Evolutionary conservation across 495 filamentous ascomycete species (phyloP), one percentile per base, ranked within the genome.

Genomic region (Podospora australis): DNA sequence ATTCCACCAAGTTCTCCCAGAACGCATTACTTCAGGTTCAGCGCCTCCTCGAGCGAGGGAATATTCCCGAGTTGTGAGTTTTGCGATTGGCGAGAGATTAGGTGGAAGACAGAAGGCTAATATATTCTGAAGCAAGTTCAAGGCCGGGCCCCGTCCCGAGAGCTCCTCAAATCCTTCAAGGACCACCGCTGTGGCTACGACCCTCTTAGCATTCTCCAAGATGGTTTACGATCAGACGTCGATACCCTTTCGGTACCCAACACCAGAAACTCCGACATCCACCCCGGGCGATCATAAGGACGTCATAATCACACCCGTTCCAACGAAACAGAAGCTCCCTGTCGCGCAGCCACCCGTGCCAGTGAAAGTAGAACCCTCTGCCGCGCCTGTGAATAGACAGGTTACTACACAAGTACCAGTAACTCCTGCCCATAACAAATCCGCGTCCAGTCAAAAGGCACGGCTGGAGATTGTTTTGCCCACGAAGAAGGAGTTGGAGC

Each of bases 61-160:
- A 82, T 30, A 67, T 88, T 52, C 83, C 86, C 14, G 75, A 89
- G 64, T 86, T 82, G 86, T 90, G 73, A 67, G 83, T 55, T 38
- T 50, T 26, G 5, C 8, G 4, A 14, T 25, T 23, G 22, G 23
- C 7, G 16, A 24, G 40, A 23, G 21, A 10, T 39, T 43, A 32
- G 13, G 13, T 2, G 7, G 2, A 13, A 17, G 20, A 6, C 14
- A 34, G 16, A n/a, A 30, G 29, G 48, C 49, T 59, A 35, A 64
- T 57, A 44, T 40, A 25, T 4, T 36, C 32, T n/a, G 40, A 55
- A 90, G 88, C 65, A 79, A 82, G 56, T 90, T 90, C 69, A 88
- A 87, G 60, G 66, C 64, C 6, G 65, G 66, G 21, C 68, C 69
- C 16, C 68, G 52, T 46, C 13, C 44, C 22, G 19, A 26, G 28